Evolutionary conservation across 345 rosid genomes (phyloP).

Genomic region (Angophora floribunda): DNA sequence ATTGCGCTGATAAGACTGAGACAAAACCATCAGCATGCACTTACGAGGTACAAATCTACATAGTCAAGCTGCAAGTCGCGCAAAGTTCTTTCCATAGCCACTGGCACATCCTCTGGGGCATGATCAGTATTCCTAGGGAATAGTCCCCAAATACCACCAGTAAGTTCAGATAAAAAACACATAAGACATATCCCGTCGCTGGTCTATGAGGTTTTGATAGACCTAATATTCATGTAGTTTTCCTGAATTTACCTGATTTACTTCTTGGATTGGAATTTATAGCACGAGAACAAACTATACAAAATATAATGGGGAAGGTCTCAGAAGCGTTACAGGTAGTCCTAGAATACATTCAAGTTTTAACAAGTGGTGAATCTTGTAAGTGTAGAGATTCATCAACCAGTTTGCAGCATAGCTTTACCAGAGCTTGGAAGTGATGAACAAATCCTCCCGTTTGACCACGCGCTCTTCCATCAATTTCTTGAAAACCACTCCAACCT

Average conservation of each 20-base stretch:
- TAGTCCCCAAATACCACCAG: neutral
- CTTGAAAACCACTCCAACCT: slow-evolving; percentile 62
- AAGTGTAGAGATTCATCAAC: neutral
- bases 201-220: neutral
- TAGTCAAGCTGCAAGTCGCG: slow-evolving; percentile 62
- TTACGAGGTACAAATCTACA: slow-evolving; percentile 74
- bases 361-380: neutral
- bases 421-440: slow-evolving; percentile 80
- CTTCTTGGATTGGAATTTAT: neutral
- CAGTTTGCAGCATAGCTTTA: slow-evolving; percentile 4
- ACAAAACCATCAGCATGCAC: neutral
- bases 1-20: neutral
- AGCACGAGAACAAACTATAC: neutral
- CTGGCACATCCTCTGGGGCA: slow-evolving; percentile 55
- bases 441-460: slow-evolving; percentile 66
- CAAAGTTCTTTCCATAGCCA: slow-evolving; percentile 53
- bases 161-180: neutral
- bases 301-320: neutral
- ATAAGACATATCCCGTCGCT: neutral
- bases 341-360: neutral
- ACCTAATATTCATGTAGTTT: neutral
- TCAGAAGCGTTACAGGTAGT: neutral
- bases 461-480: slow-evolving; percentile 62
- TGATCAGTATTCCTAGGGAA: slow-evolving; percentile 38
- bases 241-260: neutral